Evolutionary conservation across 306 rosid species (phyloP), one percentile per base, ranked within the genome.

Genomic region (Prunus davidiana): DNA sequence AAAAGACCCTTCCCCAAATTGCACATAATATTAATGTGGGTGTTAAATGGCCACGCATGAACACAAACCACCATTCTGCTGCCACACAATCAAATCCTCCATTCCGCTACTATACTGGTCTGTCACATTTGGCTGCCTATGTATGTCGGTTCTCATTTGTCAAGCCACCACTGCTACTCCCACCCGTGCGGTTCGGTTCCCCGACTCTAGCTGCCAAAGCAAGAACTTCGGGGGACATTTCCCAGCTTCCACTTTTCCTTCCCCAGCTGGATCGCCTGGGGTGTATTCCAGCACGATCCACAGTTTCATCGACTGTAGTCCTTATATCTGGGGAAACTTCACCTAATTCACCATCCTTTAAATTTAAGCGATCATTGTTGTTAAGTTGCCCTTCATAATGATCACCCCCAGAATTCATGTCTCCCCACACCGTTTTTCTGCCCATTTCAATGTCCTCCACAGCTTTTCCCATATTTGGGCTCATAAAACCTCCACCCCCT

Each of bases 211-310:
- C 88, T 20, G 99, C 93, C 87, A 95, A 80, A 47, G 96, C 97
- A 63, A 95, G 91, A 67, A 95, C 97, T 90, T 95, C 99, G 0
- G 99, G 99, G 6, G 99, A 95, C 99, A 95, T 92, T 75, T 95
- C 99, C 99, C 99, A 95, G 87, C 92, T 95, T 62, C 99, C 99
- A 47, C 99, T 95, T 82, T 95, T 95, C 80, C 99, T 92, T 69
- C 97, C 99, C 99, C 99, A 95, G 79, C 97, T 92, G 60, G 97
- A 89, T 80, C 97, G 87, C 75, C 97, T 72, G 2, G 98, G 97
- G 86, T 95, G 98, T 55, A 88, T 67, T 86, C 89, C 93, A 12
- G 76, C 86, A 30, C 88, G 97, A 51, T 92, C 97, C 1, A 78
- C 78, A 0, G 41, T 41, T 5, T 92, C 98, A 47, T 92, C 98